Evolutionary conservation across 257 asterid species (phyloP), one percentile per base, ranked within the genome.

Genomic region (Scutellaria barbata): DNA sequence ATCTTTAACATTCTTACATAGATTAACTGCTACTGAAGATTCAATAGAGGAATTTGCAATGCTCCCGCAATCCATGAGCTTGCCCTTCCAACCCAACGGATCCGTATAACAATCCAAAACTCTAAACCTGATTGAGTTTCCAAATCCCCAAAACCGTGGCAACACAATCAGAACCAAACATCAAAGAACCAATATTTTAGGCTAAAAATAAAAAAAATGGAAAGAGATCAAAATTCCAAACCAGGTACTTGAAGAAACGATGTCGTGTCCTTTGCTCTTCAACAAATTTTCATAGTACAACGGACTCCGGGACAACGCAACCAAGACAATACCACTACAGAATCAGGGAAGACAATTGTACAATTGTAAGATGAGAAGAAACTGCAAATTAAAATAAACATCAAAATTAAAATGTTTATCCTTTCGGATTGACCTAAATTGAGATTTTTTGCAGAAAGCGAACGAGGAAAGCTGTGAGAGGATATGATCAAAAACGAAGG

Each of bases 61-160:
- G 64, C 70, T 77, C 76, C 96, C 96, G 50, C 54, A 63, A 67
- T 86, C 87, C 68, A 61, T 74, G 22, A 94, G 91, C 88, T 77
- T 82, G 60, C 46, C 72, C 74, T 86, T 89, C 99, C 99, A 94
- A 61, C 98, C 96, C 72, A 91, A 60, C 42, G 99, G 96, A 76
- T 94, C 99, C 13, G 96, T 80, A 66, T 83, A 84, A 79, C 96
- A 91, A 81, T 94, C 99, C 88, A 94, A 75, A 81, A 89, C 78
- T 85, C 81, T 84, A 58, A 94, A 50, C 96, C 99, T 94, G 76
- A 10, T 56, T 39, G 41, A 76, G 68, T 43, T 69, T 59, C 48
- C 46, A 55, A 67, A 55, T 43, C 10, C 53, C 51, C 77, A n/a
- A 16, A 47, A 52, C 17, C 2, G 41, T 43, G 54, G 47, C 47